Evolutionary conservation across 768 basidiomycete species (phyloP).

Genomic region (Naganishia friedmannii): DNA sequence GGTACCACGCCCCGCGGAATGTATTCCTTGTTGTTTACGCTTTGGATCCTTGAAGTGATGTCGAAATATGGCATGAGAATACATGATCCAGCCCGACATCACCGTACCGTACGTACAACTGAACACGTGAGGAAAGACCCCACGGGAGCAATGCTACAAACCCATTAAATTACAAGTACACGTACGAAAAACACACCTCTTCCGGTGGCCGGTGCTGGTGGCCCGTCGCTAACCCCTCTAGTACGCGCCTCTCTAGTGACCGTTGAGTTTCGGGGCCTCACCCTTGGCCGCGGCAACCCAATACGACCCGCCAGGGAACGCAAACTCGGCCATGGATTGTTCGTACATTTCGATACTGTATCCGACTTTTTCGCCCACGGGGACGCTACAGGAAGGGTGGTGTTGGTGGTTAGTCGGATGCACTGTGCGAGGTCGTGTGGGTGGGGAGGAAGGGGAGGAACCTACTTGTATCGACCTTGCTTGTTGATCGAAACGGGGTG

Average conservation of each 20-base stretch:
- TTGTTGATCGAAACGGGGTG: conserved; percentile 83
- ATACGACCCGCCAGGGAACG: conserved; percentile 81
- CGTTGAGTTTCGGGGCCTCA: conserved; percentile 27
- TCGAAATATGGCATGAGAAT: too few species aligned
- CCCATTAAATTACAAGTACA: not conserved
- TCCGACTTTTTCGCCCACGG: conserved; percentile 69
- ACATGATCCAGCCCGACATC: not conserved
- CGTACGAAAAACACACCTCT: too few species aligned
- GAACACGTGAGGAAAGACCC: not conserved
- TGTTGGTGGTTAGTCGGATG: too few species aligned
- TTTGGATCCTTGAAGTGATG: too few species aligned
- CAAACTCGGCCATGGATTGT: conserved; percentile 73
- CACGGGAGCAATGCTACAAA: too few species aligned
- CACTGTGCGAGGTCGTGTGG: too few species aligned
- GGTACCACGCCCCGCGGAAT: too few species aligned
- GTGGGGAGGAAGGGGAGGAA: not conserved
- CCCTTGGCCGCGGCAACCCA: conserved; percentile 57
- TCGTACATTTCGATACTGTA: conserved; percentile 83
- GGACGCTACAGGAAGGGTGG: conserved; percentile 93
- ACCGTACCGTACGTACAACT: not conserved
- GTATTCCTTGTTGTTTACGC: too few species aligned
- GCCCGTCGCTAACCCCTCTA: too few species aligned
- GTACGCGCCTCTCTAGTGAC: conserved; percentile 3
- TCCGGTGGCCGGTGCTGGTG: too few species aligned
- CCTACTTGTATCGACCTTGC: conserved; percentile 65